phyloP scores from a whole-genome alignment of 2,329 filamentous ascomycete genomes.

The Aureobasidium sp. region DNA sequence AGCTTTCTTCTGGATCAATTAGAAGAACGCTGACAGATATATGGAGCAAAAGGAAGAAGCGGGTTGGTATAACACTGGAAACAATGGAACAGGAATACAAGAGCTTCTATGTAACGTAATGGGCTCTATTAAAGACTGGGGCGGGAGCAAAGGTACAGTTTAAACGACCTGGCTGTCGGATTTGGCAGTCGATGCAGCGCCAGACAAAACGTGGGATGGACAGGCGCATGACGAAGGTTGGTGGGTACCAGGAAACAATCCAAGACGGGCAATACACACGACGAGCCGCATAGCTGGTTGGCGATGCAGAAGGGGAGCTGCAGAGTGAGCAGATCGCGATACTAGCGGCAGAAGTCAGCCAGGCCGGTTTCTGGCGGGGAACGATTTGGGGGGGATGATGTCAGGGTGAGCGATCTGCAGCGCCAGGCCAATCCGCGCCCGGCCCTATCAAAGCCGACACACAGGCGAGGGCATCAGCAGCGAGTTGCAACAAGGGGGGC shows the following conservation, averaged over 20 bases:
- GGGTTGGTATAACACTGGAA: conserved; percentile 7
- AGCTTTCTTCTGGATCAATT: conserved; percentile 7
- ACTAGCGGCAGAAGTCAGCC: conserved; percentile 12
- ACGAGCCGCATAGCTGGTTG: conserved; percentile 14
- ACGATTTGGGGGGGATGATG: conserved; percentile 11
- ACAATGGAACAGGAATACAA: conserved; percentile 2
- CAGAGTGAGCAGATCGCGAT: conserved; percentile 10
- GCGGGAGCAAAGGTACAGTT: conserved; percentile 10
- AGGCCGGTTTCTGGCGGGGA: conserved; percentile 4
- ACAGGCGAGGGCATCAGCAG: neutral
- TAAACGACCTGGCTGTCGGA: conserved; percentile 16
- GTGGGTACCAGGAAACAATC: conserved; percentile 7
- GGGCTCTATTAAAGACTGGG: neutral
- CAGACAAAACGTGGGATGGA: conserved; percentile 16
- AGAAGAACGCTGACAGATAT: neutral
- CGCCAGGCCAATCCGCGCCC: neutral
- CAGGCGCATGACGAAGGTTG: conserved; percentile 16
- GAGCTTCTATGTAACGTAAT: conserved; percentile 12
- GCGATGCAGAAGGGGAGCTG: conserved; percentile 10
- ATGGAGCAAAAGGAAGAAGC: conserved; percentile 2
- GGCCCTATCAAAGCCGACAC: conserved; percentile 10
- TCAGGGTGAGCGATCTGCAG: conserved; percentile 14
- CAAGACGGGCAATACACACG: conserved; percentile 12
- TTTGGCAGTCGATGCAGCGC: conserved; percentile 13
- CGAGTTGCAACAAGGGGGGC: neutral